phyloP scores from a whole-genome alignment of 495 filamentous ascomycete genomes.

The Pyrenula massariospora region DNA sequence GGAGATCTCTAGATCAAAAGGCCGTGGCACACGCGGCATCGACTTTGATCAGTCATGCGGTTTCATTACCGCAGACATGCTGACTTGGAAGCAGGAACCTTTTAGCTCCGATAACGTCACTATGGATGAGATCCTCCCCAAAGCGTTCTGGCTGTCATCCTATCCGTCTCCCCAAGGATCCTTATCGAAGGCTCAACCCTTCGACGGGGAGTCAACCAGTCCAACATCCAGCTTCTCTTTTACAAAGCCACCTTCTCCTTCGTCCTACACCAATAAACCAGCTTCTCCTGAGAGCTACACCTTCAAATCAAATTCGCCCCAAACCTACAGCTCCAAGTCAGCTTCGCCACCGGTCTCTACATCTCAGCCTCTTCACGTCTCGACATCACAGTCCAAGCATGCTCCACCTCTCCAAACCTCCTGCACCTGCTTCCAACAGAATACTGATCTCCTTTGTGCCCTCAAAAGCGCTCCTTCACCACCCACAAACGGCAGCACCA shows the following conservation, averaged over 20 bases:
- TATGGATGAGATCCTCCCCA: constrained; percentile 1
- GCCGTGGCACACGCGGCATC: too few species aligned
- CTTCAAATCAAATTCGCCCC: too few species aligned
- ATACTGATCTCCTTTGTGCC: constrained; percentile 3
- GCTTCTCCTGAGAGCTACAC: too few species aligned
- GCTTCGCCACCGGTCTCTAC: not conserved
- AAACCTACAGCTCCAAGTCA: not conserved
- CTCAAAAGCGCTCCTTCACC: not conserved
- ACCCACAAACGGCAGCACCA: not conserved
- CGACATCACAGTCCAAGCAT: too few species aligned
- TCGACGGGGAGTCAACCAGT: too few species aligned
- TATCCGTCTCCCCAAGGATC: not conserved
- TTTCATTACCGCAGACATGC: too few species aligned
- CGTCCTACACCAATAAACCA: too few species aligned
- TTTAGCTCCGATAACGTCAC: not conserved
- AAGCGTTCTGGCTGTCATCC: not conserved
- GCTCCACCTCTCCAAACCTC: too few species aligned
- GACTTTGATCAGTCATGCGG: too few species aligned
- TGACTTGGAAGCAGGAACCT: not conserved
- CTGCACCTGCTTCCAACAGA: constrained; percentile 4
- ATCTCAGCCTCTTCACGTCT: not conserved
- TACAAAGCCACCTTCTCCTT: too few species aligned
- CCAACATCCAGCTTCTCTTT: not conserved
- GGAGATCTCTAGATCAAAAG: too few species aligned
- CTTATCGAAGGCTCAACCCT: not conserved